Conservation (phyloP, 495 filamentous ascomycete genomes). For the Aspergillus ostianus region DNA sequence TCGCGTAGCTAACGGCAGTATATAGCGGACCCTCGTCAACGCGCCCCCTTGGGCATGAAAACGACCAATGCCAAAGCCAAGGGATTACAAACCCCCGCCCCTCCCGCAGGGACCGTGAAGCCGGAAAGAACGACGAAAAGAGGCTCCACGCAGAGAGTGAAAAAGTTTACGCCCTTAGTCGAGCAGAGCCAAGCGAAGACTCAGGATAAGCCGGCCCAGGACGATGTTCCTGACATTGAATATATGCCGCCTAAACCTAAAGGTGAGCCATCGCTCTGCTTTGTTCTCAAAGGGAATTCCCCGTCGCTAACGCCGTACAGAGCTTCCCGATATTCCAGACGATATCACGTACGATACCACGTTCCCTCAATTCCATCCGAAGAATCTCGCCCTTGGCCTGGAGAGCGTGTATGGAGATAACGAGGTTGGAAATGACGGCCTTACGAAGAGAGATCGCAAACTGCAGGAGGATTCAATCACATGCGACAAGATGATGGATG, state of each 20-base stretch:
- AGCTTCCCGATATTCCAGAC: slow-evolving; percentile 73
- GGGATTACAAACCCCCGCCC: slow-evolving; percentile 61
- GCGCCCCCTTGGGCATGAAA: slow-evolving; percentile 86
- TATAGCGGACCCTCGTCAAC: slow-evolving; percentile 59
- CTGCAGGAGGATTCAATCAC: slow-evolving; percentile 50
- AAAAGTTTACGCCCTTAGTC: slow-evolving; percentile 38
- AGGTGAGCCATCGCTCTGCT: slow-evolving; percentile 35
- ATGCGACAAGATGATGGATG: slow-evolving; percentile 51
- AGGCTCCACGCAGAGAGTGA: slow-evolving; percentile 51
- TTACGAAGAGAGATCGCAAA: slow-evolving; percentile 59
- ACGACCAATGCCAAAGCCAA: slow-evolving; percentile 92
- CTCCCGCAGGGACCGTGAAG: slow-evolving; percentile 43
- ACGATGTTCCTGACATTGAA: slow-evolving; percentile 71
- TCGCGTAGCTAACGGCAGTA: slow-evolving; percentile 24
- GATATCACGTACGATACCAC: slow-evolving; percentile 62
- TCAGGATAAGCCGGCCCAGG: slow-evolving; percentile 36
- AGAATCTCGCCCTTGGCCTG: slow-evolving; percentile 68
- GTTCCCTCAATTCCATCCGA: slow-evolving; percentile 51
- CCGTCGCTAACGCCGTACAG: slow-evolving; percentile 43
- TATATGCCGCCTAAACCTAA: slow-evolving; percentile 69
- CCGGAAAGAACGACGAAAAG: slow-evolving; percentile 47
- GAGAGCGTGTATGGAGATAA: slow-evolving; percentile 59
- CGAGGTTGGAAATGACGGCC: slow-evolving; percentile 66
- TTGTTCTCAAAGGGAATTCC: slow-evolving; percentile 28
- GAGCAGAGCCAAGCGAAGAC: slow-evolving; percentile 36